A percentile compares a stretch with the other conserved stretches of the same genome.
Evolutionary conservation across 805 yeast species (phyloP).

Genomic region (Starmerella riodocensis): DNA sequence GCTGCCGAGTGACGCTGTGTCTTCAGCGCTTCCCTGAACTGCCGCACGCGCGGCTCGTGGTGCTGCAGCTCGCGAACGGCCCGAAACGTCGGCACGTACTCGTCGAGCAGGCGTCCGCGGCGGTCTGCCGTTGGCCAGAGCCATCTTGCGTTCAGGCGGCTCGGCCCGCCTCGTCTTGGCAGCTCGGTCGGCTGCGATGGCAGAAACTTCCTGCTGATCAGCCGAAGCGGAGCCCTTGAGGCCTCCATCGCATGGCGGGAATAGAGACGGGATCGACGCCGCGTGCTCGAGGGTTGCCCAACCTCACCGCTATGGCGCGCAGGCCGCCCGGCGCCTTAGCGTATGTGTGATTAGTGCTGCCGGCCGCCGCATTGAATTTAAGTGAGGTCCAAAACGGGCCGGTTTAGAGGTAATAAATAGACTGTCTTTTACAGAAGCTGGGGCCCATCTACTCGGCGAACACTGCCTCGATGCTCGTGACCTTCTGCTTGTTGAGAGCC

Average conservation of each 20-base stretch:
- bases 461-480: conserved; percentile 1
- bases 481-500: conserved; percentile 36
- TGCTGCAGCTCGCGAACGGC: conserved; percentile 1
- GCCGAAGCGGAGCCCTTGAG: background rate
- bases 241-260: background rate
- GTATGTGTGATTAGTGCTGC: no score
- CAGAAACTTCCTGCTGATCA: conserved; percentile 3
- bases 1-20: background rate
- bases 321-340: no score
- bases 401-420: conserved; percentile 2
- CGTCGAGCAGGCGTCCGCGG: conserved; percentile 1
- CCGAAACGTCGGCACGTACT: conserved; percentile 2
- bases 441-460: conserved; percentile 4
- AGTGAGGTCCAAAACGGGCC: no score
- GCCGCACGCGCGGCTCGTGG: background rate
- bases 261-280: no score
- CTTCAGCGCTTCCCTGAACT: conserved; percentile 1
- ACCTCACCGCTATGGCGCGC: no score
- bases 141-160: conserved; percentile 6
- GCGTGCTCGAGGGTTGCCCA: no score
- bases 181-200: background rate
- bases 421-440: no score
- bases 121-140: conserved; percentile 7
- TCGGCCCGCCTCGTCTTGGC: background rate
- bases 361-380: no score